Conservation (phyloP, 1,284 basidiomycete species). For the Ceratobasidium sp. region DNA sequence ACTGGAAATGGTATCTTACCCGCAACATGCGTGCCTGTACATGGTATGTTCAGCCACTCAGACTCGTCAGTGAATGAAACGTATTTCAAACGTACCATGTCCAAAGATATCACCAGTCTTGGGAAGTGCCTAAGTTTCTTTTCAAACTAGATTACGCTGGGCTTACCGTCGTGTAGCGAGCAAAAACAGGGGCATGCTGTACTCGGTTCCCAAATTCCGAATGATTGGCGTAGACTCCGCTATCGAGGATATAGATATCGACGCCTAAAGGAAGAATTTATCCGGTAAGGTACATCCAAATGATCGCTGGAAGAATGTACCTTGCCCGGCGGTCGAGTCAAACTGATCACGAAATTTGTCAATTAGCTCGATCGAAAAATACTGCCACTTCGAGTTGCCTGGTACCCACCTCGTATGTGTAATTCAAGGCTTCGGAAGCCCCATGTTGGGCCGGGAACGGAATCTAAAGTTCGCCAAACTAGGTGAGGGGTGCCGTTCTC, state of each 20-base stretch:
- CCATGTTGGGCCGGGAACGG: not conserved
- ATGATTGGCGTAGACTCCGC: slow-evolving; percentile 27
- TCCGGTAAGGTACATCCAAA: not conserved
- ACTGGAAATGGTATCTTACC: not conserved
- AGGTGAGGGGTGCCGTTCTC: not conserved
- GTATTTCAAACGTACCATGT: slow-evolving; percentile 6
- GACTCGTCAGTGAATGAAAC: not conserved
- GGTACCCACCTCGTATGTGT: slow-evolving; percentile 8
- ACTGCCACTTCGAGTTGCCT: not conserved
- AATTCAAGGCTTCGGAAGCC: not conserved
- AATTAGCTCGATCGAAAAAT: not conserved
- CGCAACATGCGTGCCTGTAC: slow-evolving; percentile 1
- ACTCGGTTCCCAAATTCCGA: slow-evolving; percentile 23
- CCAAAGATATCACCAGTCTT: slow-evolving; percentile 28
- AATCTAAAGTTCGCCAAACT: not conserved
- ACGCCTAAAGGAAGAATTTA: not conserved
- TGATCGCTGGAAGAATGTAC: no score
- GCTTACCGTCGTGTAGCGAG: slow-evolving; percentile 28
- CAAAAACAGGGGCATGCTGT: slow-evolving; percentile 24
- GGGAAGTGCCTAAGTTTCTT: not conserved
- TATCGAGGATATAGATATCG: slow-evolving; percentile 29
- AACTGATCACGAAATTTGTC: slow-evolving; percentile 4
- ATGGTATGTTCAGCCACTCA: not conserved
- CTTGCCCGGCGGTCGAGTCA: slow-evolving; percentile 27
- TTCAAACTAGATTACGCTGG: not conserved